Evolutionary conservation across 2,329 filamentous ascomycete species (phyloP).

Genomic region (Phyllachora maydis): DNA sequence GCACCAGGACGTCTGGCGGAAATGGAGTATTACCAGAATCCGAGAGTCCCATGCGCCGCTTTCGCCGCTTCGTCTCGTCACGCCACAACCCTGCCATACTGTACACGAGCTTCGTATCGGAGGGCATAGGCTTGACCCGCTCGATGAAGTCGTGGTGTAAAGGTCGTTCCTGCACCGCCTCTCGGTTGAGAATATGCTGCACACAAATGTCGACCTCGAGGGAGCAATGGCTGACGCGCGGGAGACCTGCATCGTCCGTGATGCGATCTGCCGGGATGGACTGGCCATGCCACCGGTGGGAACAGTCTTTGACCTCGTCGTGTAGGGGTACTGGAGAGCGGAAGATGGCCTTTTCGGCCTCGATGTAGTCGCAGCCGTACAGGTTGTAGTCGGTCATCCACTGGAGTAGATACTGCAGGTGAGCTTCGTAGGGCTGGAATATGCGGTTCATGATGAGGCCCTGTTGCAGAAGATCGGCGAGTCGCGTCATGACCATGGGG

Average conservation of each 20-base stretch:
- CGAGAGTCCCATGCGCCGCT: constrained; percentile 43
- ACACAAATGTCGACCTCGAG: constrained; percentile 81
- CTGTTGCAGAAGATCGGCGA: constrained; percentile 73
- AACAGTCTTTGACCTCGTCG: constrained; percentile 33
- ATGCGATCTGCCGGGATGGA: constrained; percentile 41
- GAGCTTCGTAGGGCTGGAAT: constrained; percentile 86
- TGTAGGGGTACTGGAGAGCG: constrained; percentile 54
- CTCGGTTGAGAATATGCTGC: constrained; percentile 70
- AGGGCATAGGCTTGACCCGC: constrained; percentile 35
- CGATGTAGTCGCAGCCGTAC: constrained; percentile 79
- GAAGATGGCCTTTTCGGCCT: constrained; percentile 50
- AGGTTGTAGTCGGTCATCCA: constrained; percentile 99
- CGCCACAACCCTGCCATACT: constrained; percentile 91
- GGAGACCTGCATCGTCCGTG: constrained; percentile 41
- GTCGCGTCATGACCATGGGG: constrained; percentile 65
- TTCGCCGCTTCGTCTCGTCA: constrained; percentile 67
- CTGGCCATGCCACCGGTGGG: constrained; percentile 62
- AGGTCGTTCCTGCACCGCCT: constrained; percentile 50
- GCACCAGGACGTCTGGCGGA: constrained; percentile 58
- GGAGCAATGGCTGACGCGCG: constrained; percentile 68
- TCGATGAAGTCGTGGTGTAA: constrained; percentile 83
- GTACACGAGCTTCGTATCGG: constrained; percentile 61
- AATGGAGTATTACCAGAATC: constrained; percentile 56
- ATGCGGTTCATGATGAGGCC: constrained; percentile 67
- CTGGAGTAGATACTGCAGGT: constrained; percentile 78